Conservation (phyloP, 129 eudicot genomes). For the Gnaphalium uliginosum region DNA sequence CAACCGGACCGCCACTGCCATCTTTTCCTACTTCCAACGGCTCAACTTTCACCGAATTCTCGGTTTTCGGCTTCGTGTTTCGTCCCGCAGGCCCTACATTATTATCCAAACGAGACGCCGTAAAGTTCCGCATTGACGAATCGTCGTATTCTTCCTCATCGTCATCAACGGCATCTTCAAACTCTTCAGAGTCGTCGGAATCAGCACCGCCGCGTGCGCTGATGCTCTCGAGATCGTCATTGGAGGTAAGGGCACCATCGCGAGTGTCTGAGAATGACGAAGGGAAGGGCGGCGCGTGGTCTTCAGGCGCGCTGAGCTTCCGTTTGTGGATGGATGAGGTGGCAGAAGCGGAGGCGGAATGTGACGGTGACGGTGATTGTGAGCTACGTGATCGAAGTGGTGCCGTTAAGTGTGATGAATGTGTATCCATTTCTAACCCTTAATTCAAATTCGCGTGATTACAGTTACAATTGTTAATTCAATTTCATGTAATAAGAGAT, state of each 20-base stretch:
- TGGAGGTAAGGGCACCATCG: constrained; percentile 77
- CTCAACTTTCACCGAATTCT: constrained; percentile 61
- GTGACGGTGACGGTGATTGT: constrained; percentile 90
- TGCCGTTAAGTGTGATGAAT: constrained; percentile 64
- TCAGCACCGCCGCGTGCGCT: constrained; percentile 83
- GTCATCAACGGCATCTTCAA: constrained; percentile 75
- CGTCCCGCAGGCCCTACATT: constrained; percentile 44
- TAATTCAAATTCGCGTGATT: not conserved
- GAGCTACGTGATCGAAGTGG: constrained; percentile 90
- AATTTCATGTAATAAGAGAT: not conserved
- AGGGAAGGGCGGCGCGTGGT: constrained; percentile 83
- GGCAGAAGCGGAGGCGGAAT: constrained; percentile 89
- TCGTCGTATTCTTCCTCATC: constrained; percentile 70
- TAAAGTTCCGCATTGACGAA: constrained; percentile 76
- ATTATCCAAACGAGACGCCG: constrained; percentile 69
- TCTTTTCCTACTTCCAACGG: constrained; percentile 60
- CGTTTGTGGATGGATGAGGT: constrained; percentile 94
- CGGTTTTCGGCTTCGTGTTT: constrained; percentile 66
- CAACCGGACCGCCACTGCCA: constrained; percentile 35
- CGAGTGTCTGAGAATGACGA: constrained; percentile 77
- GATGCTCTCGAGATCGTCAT: constrained; percentile 93
- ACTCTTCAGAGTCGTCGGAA: constrained; percentile 66
- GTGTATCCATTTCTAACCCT: constrained; percentile 43
- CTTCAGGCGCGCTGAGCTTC: constrained; percentile 57
- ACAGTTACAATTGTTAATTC: not conserved